Evolutionary conservation across 164 flowering plant species (phyloP).

Genomic region (Magnolia kwangsiensis): DNA sequence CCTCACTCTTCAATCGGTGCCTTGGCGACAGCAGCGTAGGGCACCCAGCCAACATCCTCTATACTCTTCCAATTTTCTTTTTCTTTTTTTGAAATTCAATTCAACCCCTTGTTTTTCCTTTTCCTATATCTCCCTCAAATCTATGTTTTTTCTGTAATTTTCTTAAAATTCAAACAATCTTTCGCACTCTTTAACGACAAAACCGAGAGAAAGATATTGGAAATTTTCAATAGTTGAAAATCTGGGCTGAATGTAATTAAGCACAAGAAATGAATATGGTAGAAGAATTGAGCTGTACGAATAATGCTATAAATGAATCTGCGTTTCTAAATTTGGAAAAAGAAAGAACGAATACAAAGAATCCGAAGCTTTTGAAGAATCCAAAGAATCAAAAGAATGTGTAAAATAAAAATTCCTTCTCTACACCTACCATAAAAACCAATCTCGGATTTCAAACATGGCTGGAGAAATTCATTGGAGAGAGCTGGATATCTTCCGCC

Average conservation of each 20-base stretch:
- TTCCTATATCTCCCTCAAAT: constrained; percentile 1
- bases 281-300: constrained; percentile 32
- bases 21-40: constrained; percentile 87
- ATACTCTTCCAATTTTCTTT: constrained; percentile 30
- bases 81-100: neutral
- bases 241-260: constrained; percentile 12
- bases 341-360: constrained; percentile 8
- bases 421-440: constrained; percentile 29
- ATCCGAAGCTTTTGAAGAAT: constrained; percentile 45
- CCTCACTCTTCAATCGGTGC: constrained; percentile 86
- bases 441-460: constrained; percentile 55
- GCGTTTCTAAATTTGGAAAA: constrained; percentile 27
- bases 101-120: neutral
- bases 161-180: neutral
- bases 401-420: neutral
- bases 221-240: constrained; percentile 6
- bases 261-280: neutral
- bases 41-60: constrained; percentile 98
- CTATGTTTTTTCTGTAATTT: neutral
- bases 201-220: constrained; percentile 20
- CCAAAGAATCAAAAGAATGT: constrained; percentile 12
- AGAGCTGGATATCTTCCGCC: constrained; percentile 25
- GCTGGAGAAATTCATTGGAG: constrained; percentile 34
- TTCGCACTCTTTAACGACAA: neutral
- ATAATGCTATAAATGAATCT: constrained; percentile 6